A percentile compares a stretch with the other conserved stretches of the same genome.
phyloP scores from a whole-genome alignment of 768 basidiomycete genomes.

The Heimioporus sp. region DNA sequence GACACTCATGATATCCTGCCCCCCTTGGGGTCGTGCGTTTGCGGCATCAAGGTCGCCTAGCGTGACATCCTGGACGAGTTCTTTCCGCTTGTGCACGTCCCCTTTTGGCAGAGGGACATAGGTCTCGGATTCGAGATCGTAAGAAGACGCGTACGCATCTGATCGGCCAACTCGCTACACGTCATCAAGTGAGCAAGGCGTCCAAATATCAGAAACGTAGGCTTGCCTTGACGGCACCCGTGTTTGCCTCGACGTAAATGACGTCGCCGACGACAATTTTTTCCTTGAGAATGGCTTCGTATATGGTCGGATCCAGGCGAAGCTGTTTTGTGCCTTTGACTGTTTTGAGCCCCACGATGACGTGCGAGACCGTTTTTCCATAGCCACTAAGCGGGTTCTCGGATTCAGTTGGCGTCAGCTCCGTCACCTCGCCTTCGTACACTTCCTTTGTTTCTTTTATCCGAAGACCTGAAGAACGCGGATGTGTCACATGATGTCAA shows the following conservation, averaged over 20 bases:
- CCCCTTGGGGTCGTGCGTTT: constrained; percentile 93
- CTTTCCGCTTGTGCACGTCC: constrained; percentile 94
- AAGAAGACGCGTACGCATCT: constrained; percentile 96
- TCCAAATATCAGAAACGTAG: not conserved
- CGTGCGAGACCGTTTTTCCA: constrained; percentile 98
- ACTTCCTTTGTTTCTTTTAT: constrained; percentile 99
- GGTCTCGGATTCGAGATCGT: constrained; percentile 96
- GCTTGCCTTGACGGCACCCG: constrained; percentile 89
- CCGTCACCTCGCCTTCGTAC: constrained; percentile 98
- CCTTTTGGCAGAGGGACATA: constrained; percentile 98
- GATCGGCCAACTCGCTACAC: constrained; percentile 89
- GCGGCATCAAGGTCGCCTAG: constrained; percentile 95
- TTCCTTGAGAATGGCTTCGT: constrained; percentile 96
- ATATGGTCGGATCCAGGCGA: constrained; percentile 90
- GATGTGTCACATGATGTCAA: not conserved
- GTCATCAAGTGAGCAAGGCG: not conserved
- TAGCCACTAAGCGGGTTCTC: constrained; percentile 98
- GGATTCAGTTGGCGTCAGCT: constrained; percentile 92
- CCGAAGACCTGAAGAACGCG: constrained; percentile 57
- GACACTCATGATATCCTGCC: constrained; percentile 98
- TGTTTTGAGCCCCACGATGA: constrained; percentile 93
- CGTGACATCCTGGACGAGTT: constrained; percentile 93
- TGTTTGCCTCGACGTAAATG: constrained; percentile 91
- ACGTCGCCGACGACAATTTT: constrained; percentile 96
- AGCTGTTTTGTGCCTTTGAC: constrained; percentile 92